A percentile compares a stretch with the other conserved stretches of the same genome.
phyloP scores from a whole-genome alignment of 352 stramenopile species.

The Phytopythium mirpurense region DNA sequence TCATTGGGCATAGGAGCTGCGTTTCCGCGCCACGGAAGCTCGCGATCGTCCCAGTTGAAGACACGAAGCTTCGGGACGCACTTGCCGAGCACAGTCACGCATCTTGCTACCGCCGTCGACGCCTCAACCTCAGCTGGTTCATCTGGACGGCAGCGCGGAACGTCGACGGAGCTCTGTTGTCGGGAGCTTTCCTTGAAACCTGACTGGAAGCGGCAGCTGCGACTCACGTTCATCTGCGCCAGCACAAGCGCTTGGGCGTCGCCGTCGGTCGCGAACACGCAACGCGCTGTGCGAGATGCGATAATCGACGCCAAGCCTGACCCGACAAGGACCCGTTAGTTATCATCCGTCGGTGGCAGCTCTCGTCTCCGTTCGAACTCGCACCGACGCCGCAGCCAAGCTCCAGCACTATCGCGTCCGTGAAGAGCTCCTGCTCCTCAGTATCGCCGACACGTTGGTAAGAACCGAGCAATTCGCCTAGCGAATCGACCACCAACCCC shows the following conservation, averaged over 20 bases:
- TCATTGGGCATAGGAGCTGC: too few relatives aligned
- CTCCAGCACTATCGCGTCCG: constrained; percentile 33
- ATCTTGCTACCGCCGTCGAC: neutral
- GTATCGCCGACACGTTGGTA: neutral
- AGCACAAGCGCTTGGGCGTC: constrained; percentile 31
- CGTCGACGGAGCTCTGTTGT: neutral
- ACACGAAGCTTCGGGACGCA: neutral
- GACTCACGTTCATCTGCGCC: constrained; percentile 25
- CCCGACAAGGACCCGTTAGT: constrained; percentile 3
- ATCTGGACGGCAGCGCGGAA: neutral
- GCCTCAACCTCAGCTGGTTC: too few relatives aligned
- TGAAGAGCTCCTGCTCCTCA: constrained; percentile 19
- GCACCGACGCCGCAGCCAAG: constrained; percentile 51
- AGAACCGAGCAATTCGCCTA: too few relatives aligned
- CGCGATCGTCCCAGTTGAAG: neutral
- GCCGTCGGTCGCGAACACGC: constrained; percentile 44
- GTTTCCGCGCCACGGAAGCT: neutral
- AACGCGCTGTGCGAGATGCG: constrained; percentile 21
- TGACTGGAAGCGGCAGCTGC: constrained; percentile 27
- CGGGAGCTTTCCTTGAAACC: constrained; percentile 15
- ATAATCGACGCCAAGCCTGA: constrained; percentile 43
- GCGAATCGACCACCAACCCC: too few relatives aligned
- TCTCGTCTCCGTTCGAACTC: too few relatives aligned
- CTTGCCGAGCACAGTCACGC: neutral
- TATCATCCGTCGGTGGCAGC: constrained; percentile 1